Evolutionary conservation across 2,329 filamentous ascomycete genomes (phyloP).

Genomic region (Claviceps monticola): DNA sequence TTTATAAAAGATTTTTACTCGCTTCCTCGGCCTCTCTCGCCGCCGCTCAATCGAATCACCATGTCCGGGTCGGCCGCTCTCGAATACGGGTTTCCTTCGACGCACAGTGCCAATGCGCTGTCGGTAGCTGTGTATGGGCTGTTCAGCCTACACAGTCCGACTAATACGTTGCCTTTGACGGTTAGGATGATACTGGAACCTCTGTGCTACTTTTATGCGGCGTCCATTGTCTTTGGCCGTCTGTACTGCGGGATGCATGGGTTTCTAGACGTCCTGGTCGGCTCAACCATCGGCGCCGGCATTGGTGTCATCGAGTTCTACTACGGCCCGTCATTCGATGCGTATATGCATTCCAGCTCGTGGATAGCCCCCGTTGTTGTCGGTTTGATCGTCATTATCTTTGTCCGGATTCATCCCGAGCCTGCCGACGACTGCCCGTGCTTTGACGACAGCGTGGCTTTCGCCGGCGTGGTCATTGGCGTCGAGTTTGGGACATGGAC

Average conservation of each 20-base stretch:
- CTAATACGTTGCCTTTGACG: slow-evolving; percentile 45
- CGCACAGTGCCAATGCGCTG: slow-evolving; percentile 91
- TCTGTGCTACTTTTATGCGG: slow-evolving; percentile 69
- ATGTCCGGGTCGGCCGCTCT: slow-evolving; percentile 93
- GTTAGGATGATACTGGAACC: slow-evolving; percentile 50
- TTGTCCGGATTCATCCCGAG: slow-evolving; percentile 86
- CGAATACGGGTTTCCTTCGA: slow-evolving; percentile 95
- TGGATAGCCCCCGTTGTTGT: slow-evolving; percentile 52
- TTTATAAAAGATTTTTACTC: slow-evolving; percentile 92
- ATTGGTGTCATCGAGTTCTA: slow-evolving; percentile 47
- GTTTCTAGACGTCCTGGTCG: slow-evolving; percentile 78
- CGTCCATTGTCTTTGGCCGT: slow-evolving; percentile 79
- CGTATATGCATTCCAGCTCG: slow-evolving; percentile 52
- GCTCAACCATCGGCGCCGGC: slow-evolving; percentile 59
- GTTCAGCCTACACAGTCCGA: slow-evolving; percentile 51
- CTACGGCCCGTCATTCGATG: slow-evolving; percentile 49
- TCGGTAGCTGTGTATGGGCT: slow-evolving; percentile 82
- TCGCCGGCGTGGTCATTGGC: slow-evolving; percentile 81
- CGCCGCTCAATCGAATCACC: slow-evolving; percentile 83
- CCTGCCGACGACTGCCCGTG: slow-evolving; percentile 94
- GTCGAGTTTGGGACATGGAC: slow-evolving; percentile 76
- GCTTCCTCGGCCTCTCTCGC: slow-evolving; percentile 79
- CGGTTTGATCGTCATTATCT: slow-evolving; percentile 51
- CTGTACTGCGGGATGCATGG: slow-evolving; percentile 99
- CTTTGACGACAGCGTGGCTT: slow-evolving; percentile 91